phyloP scores from a whole-genome alignment of 2,329 filamentous ascomycete species.

The Clonostachys solani region DNA sequence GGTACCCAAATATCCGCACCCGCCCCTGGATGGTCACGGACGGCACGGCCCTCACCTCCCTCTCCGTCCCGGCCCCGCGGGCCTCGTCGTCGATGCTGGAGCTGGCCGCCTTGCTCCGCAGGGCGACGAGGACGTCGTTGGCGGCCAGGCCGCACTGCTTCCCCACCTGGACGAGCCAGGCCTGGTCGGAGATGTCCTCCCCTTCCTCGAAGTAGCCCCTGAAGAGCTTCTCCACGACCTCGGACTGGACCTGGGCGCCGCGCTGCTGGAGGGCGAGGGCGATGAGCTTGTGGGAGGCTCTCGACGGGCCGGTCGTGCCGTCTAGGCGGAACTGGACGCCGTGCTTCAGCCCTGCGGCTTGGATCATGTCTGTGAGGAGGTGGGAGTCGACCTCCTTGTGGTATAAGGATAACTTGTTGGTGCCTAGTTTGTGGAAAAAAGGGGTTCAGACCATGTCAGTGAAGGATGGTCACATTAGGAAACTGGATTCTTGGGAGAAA shows the following conservation, averaged over 20 bases:
- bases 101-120: slow-evolving; percentile 19
- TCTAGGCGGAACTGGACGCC: slow-evolving; percentile 33
- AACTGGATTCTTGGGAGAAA: neutral
- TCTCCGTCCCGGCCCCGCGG: slow-evolving; percentile 13
- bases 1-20: slow-evolving; percentile 68
- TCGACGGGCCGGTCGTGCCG: slow-evolving; percentile 37
- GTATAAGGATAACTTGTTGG: slow-evolving; percentile 31
- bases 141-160: slow-evolving; percentile 20
- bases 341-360: slow-evolving; percentile 20
- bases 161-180: slow-evolving; percentile 28
- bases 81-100: slow-evolving; percentile 22
- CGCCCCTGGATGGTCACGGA: slow-evolving; percentile 67
- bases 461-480: no score
- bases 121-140: slow-evolving; percentile 15
- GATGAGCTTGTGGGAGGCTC: slow-evolving; percentile 39
- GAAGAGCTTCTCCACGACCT: slow-evolving; percentile 35
- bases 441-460: slow-evolving; percentile 3
- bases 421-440: slow-evolving; percentile 11
- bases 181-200: slow-evolving; percentile 32
- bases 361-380: slow-evolving; percentile 22
- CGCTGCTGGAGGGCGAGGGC: slow-evolving; percentile 27
- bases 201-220: slow-evolving; percentile 33
- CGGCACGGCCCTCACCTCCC: slow-evolving; percentile 61
- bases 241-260: slow-evolving; percentile 26
- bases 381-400: slow-evolving; percentile 17